Base-by-base conservation (phyloP, 768 basidiomycete species). In the Sarcomyxa edulis region DNA sequence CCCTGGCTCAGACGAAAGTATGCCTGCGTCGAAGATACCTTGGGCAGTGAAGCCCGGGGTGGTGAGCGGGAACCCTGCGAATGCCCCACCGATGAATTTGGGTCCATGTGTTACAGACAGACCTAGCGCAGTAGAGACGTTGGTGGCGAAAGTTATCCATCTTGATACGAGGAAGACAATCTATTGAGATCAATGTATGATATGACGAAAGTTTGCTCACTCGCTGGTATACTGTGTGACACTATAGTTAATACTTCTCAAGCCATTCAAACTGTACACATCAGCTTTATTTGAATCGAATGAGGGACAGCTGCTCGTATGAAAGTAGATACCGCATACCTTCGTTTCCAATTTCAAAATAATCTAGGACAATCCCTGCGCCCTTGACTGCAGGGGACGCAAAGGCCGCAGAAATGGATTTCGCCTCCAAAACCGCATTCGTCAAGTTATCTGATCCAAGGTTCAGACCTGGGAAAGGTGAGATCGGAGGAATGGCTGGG, bases 281-380 rank as follows among this genome's bases (percentile, higher is more conserved):
- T 81, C 75, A 0, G 77, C 61, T 31, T 81, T 76, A n/a, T n/a
- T n/a, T n/a, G n/a, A n/a, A n/a, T n/a, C n/a, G n/a, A n/a, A n/a
- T n/a, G n/a, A n/a, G n/a, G n/a, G n/a, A n/a, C n/a, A n/a, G n/a
- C n/a, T n/a, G n/a, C n/a, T n/a, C n/a, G n/a, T n/a, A n/a, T n/a
- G n/a, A n/a, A n/a, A n/a, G n/a, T n/a, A n/a, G n/a, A n/a, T n/a
- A n/a, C n/a, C n/a, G n/a, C n/a, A n/a, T n/a, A n/a, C n/a, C n/a
- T n/a, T n/a, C n/a, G 35, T 82, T 80, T 7, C 78, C 78, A 30
- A 78, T 66, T 48, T 81, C 76, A 39, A 81, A 63, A n/a, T 69
- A 66, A 39, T 78, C 76, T 14, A 80, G 62, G 2, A 57, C 59
- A 28, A 79, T 69, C 10, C 66, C 61, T 1, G 68, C 60, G 28